phyloP scores from a whole-genome alignment of 2,329 filamentous ascomycete genomes.

The Colletotrichum destructivum region DNA sequence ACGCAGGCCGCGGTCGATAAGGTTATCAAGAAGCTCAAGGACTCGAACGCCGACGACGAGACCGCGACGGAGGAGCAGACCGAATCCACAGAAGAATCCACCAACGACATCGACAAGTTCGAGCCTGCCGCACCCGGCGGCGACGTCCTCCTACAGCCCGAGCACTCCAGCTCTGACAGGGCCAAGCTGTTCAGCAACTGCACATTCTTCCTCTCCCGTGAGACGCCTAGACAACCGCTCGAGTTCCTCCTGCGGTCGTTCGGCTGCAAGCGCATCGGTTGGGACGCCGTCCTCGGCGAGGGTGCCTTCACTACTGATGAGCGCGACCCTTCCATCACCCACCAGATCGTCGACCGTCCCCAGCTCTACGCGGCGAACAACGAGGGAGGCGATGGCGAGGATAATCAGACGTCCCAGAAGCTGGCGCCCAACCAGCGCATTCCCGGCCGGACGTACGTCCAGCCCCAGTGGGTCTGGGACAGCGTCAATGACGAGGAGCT shows the following conservation, averaged over 20 bases:
- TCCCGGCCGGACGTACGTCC: conserved; percentile 92
- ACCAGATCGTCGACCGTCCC: conserved; percentile 95
- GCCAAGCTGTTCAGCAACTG: conserved; percentile 87
- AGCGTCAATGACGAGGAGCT: conserved; percentile 93
- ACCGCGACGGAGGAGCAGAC: conserved; percentile 57
- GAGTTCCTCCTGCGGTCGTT: conserved; percentile 96
- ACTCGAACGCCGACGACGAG: conserved; percentile 61
- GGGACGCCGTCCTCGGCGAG: conserved; percentile 91
- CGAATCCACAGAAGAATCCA: conserved; percentile 58
- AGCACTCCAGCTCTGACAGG: conserved; percentile 74
- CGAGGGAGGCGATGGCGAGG: conserved; percentile 59
- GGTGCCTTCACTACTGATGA: conserved; percentile 95
- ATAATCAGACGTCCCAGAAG: conserved; percentile 75
- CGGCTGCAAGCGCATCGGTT: conserved; percentile 95
- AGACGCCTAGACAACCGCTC: conserved; percentile 89
- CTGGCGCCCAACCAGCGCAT: conserved; percentile 78
- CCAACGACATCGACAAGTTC: conserved; percentile 89
- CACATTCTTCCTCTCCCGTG: conserved; percentile 93
- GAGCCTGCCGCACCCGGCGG: conserved; percentile 87
- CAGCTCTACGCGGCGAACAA: conserved; percentile 71
- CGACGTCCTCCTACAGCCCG: conserved; percentile 87
- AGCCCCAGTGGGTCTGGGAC: conserved; percentile 99
- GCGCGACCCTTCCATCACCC: conserved; percentile 89
- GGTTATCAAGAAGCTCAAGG: conserved; percentile 77
- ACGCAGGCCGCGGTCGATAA: conserved; percentile 79